Percentiles rank a stretch among this genome's conserved stretches.
Conservation (phyloP, 306 rosid genomes). For the Biancaea sappan region DNA sequence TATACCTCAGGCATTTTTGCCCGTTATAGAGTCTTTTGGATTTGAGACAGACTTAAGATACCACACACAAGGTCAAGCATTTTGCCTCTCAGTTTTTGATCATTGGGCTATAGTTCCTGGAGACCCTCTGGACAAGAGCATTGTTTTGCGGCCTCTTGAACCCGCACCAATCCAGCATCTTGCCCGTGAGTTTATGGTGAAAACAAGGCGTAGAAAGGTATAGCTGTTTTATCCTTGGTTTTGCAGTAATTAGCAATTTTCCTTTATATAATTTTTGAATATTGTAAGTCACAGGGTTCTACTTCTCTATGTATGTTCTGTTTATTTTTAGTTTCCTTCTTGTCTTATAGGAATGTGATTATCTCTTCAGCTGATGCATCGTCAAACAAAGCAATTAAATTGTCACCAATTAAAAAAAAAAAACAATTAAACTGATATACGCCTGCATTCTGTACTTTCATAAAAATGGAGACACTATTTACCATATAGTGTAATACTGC, state of each 20-base stretch:
- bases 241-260: not conserved
- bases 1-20: slow-evolving; percentile 84
- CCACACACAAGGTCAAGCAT: slow-evolving; percentile 98
- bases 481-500: not conserved
- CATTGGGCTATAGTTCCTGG: slow-evolving; percentile 99
- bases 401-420: no score
- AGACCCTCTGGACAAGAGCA: slow-evolving; percentile 94
- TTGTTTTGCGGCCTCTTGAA: slow-evolving; percentile 92
- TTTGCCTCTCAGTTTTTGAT: slow-evolving; percentile 82
- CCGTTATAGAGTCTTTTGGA: slow-evolving; percentile 95
- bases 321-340: not conserved
- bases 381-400: not conserved
- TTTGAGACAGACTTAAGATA: slow-evolving; percentile 98
- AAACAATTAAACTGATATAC: not conserved
- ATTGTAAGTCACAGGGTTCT: not conserved
- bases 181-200: slow-evolving; percentile 99
- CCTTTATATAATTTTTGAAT: not conserved
- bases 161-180: slow-evolving; percentile 99
- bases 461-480: not conserved
- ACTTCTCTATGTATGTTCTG: not conserved
- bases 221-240: slow-evolving; percentile 15
- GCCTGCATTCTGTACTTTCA: not conserved
- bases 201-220: slow-evolving; percentile 99
- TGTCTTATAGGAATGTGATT: not conserved
- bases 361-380: not conserved